Conservation (phyloP, 208 protist genomes). For the Giardia duodenalis region DNA sequence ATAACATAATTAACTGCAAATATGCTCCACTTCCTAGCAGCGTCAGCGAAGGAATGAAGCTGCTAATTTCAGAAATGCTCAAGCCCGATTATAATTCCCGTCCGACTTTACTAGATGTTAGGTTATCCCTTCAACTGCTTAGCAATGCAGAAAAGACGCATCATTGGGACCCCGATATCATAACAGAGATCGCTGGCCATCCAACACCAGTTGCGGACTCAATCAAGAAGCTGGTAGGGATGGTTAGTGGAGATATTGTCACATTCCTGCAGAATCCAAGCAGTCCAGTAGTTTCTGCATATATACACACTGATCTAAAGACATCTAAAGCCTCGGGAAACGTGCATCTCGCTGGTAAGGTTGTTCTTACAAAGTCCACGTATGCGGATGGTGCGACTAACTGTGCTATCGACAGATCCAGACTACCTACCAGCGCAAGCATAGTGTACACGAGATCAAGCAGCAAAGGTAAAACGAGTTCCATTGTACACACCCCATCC, state of each 20-base stretch:
- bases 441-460: too few relatives aligned
- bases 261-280: neutral
- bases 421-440: too few relatives aligned
- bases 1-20: neutral
- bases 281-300: neutral
- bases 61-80: neutral
- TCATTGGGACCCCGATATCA: neutral
- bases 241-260: neutral
- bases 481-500: too few relatives aligned
- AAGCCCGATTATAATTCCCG: neutral
- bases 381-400: too few relatives aligned
- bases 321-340: neutral
- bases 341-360: neutral
- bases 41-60: neutral
- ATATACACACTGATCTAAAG: neutral
- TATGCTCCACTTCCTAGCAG: neutral
- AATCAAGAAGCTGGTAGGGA: neutral
- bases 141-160: neutral
- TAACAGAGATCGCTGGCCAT: neutral
- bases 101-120: neutral
- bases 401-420: too few relatives aligned
- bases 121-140: neutral
- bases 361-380: neutral
- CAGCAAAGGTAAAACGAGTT: too few relatives aligned
- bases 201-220: neutral